Evolutionary conservation across 441 rosid species (phyloP), one percentile per base, ranked within the genome.

Genomic region (Gossypium gossypioides): DNA sequence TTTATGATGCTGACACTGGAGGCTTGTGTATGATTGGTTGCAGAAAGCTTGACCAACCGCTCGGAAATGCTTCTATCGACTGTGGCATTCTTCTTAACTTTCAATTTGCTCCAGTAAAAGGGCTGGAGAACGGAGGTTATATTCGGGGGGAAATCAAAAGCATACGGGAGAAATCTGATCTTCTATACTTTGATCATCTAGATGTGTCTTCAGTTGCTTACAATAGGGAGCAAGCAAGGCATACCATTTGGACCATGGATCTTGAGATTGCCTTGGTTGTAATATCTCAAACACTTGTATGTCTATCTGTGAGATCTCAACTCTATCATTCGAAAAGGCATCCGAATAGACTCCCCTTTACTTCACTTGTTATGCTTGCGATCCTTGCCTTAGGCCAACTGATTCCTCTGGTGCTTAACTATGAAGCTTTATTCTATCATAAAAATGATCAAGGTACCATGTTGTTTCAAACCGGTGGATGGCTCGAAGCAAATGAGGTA

Each of bases 101-200:
- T 25, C 29, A 25, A 25, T 25, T 25, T 3, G 29, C 29, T 25
- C 29, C 29, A 25, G 29, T 25, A 25, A 25, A 25, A 25, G 29
- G 29, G 29, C 29, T 25, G 4, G 51, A 46, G 15, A 72, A 51
- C 6, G 74, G 71, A 40, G 68, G 75, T 19, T 16, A 57, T 32
- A 69, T 78, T 32, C 50, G n/a, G 18, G 87, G 85, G 75, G 80
- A 56, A 25, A 80, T 84, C 6, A 72, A 63, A 76, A 84, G 87
- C 77, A 67, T 18, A 1, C 56, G 78, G 57, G 2, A 27, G 9
- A 52, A 13, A 12, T 72, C 74, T 0, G 79, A 82, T 59, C 83
- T 76, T 55, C 76, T 75, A 40, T 73, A 82, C 76, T 80, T 80
- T 58, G 72, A 75, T 34, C 37, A 18, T 6, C 27, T 73, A 51